A percentile compares a stretch with the other conserved stretches of the same genome.
phyloP scores from a whole-genome alignment of 768 basidiomycete species.

The Chlorophyllum brunneum region DNA sequence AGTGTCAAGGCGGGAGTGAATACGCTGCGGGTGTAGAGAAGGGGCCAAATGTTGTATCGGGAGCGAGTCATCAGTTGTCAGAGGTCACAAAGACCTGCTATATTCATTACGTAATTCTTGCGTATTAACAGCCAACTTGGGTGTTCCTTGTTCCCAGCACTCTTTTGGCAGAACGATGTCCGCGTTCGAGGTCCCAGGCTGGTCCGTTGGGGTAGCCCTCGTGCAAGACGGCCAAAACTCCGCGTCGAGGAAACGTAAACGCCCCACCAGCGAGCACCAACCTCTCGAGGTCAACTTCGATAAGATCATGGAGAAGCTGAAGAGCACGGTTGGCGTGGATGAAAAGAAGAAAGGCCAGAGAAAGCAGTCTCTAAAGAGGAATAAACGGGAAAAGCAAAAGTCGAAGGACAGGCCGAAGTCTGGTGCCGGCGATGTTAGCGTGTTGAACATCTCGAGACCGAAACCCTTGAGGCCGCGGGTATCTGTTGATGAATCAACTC shows the following conservation, averaged over 20 bases:
- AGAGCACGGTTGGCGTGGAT: slow-evolving; percentile 16
- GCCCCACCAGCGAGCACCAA: slow-evolving; percentile 33
- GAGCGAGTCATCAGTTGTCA: too few relatives aligned
- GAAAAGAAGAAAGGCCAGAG: slow-evolving; percentile 20
- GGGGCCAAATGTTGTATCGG: too few relatives aligned
- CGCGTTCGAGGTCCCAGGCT: slow-evolving; percentile 63
- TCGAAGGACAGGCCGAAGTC: slow-evolving; percentile 13
- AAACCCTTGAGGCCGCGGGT: slow-evolving; percentile 18
- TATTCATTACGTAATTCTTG: slow-evolving; percentile 6
- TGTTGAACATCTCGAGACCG: slow-evolving; percentile 17
- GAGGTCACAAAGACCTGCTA: too few relatives aligned
- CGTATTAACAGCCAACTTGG: not conserved
- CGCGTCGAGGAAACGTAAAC: slow-evolving; percentile 54
- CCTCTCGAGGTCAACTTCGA: slow-evolving; percentile 52
- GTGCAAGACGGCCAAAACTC: slow-evolving; percentile 28
- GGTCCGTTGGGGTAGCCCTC: slow-evolving; percentile 49
- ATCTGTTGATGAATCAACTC: slow-evolving; percentile 16
- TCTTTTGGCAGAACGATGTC: slow-evolving; percentile 1
- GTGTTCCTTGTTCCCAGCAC: not conserved
- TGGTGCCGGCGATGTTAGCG: not conserved
- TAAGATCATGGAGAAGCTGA: slow-evolving; percentile 52
- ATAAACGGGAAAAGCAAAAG: slow-evolving; percentile 17
- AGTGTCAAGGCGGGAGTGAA: too few relatives aligned
- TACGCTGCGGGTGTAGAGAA: too few relatives aligned
- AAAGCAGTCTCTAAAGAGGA: slow-evolving; percentile 15